Evolutionary conservation across 176 grass and related monocot species (phyloP), one percentile per base, ranked within the genome.

Genomic region (Elymus sibiricus): DNA sequence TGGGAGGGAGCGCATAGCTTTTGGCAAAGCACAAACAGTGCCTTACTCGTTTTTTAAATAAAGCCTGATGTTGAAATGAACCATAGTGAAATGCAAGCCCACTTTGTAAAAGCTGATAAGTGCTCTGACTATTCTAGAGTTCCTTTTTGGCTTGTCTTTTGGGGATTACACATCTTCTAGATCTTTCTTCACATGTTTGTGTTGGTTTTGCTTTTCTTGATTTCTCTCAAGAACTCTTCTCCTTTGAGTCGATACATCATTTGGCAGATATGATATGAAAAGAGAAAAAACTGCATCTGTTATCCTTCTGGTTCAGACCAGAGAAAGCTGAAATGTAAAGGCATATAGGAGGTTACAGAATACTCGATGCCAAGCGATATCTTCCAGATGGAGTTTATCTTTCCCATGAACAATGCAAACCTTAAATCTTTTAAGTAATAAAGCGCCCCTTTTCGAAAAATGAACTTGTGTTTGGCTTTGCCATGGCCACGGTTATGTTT

Each of bases 101-200:
- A 91, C 85, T 91, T 87, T 76, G 80, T 28, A 38, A 87, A 87
- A 84, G 76, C 65, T 84, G 85, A 80, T 53, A 51, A 68, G 68
- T 84, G 59, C 80, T 87, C 67, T 60, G 27, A 39, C 69, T 87
- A 37, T 84, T 90, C 85, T 67, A 80, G 46, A 75, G 81, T 61
- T 75, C 19, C 81, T 78, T 78, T 55, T 64, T 71, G 2, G 14
- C 43, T 32, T 44, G 6, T 74, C 79, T 74, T 79, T 55, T 76
- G 61, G 60, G 47, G 15, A 49, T 64, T 75, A 16, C 59, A 39
- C 31, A 28, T 55, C 29, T 76, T 76, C 42, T 72, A 83, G 84
- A 79, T 86, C 27, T 83, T 86, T 87, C 65, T 66, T 79, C 64
- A 78, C 56, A 83, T 78, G 79, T 15, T 37, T 53, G 31, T 79